Conservation (phyloP, 2,329 filamentous ascomycete species). For the Huntiella omanensis region DNA sequence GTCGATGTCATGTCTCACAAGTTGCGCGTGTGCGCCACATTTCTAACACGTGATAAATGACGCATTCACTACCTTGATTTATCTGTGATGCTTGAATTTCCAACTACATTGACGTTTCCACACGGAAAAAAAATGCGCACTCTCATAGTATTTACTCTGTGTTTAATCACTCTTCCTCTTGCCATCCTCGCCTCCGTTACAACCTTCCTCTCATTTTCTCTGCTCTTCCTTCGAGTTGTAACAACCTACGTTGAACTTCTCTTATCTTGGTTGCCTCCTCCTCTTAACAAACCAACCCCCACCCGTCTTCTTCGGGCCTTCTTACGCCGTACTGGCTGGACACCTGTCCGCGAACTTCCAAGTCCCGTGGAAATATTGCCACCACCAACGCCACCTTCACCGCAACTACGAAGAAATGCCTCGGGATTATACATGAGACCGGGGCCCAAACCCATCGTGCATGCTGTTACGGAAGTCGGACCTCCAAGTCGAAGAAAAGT, state of each 20-base stretch:
- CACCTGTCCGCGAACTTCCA: slow-evolving; percentile 1
- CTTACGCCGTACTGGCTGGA: slow-evolving; percentile 9
- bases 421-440: neutral
- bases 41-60: too few relatives aligned
- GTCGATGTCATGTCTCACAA: too few relatives aligned
- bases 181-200: slow-evolving; percentile 44
- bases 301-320: neutral
- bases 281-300: slow-evolving; percentile 16
- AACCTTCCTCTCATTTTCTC: slow-evolving; percentile 39
- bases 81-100: too few relatives aligned
- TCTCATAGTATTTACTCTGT: slow-evolving; percentile 41
- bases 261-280: slow-evolving; percentile 36
- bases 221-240: slow-evolving; percentile 40
- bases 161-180: slow-evolving; percentile 43
- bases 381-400: neutral
- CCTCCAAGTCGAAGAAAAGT: neutral
- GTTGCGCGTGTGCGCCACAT: too few relatives aligned
- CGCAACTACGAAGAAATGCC: neutral
- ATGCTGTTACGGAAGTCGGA: neutral
- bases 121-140: slow-evolving; percentile 19
- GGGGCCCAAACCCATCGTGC: neutral
- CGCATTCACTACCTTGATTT: too few relatives aligned
- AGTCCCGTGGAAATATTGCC: neutral
- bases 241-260: slow-evolving; percentile 46
- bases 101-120: too few relatives aligned